phyloP scores from a whole-genome alignment of 2,329 filamentous ascomycete genomes.

The Ceratocystis cubensis region DNA sequence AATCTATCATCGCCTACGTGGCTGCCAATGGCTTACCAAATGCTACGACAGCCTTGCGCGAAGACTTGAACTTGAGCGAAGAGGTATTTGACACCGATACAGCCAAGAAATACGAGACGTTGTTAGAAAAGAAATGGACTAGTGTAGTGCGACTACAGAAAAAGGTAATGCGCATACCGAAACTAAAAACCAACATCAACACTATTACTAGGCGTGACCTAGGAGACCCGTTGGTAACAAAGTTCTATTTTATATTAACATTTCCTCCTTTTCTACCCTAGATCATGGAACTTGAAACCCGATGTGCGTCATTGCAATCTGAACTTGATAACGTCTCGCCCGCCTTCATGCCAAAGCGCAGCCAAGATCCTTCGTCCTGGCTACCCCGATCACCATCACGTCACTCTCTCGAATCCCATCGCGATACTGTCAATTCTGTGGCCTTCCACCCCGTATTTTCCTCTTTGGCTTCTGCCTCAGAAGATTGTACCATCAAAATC shows the following conservation, averaged over 20 bases:
- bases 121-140: slow-evolving; percentile 98
- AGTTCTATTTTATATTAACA: neutral
- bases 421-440: slow-evolving; percentile 68
- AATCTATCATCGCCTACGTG: slow-evolving; percentile 84
- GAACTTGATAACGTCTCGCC: slow-evolving; percentile 77
- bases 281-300: slow-evolving; percentile 88
- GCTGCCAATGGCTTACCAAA: slow-evolving; percentile 58
- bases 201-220: slow-evolving; percentile 16
- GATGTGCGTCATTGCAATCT: slow-evolving; percentile 57
- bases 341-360: slow-evolving; percentile 60
- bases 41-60: slow-evolving; percentile 57
- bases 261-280: slow-evolving; percentile 29
- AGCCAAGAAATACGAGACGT: slow-evolving; percentile 83
- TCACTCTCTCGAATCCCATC: slow-evolving; percentile 73
- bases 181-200: neutral
- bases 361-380: slow-evolving; percentile 76
- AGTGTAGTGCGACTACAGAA: slow-evolving; percentile 89
- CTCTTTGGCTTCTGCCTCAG: slow-evolving; percentile 76
- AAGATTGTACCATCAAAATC: slow-evolving; percentile 89
- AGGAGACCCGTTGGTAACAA: slow-evolving; percentile 13
- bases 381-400: slow-evolving; percentile 70
- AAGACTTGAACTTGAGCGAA: slow-evolving; percentile 62
- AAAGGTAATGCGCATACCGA: slow-evolving; percentile 47
- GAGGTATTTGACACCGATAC: slow-evolving; percentile 63
- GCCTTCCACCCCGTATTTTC: slow-evolving; percentile 90